Evolutionary conservation across 345 rosid species (phyloP), one percentile per base, ranked within the genome.

Genomic region (Corchorus olitorius): DNA sequence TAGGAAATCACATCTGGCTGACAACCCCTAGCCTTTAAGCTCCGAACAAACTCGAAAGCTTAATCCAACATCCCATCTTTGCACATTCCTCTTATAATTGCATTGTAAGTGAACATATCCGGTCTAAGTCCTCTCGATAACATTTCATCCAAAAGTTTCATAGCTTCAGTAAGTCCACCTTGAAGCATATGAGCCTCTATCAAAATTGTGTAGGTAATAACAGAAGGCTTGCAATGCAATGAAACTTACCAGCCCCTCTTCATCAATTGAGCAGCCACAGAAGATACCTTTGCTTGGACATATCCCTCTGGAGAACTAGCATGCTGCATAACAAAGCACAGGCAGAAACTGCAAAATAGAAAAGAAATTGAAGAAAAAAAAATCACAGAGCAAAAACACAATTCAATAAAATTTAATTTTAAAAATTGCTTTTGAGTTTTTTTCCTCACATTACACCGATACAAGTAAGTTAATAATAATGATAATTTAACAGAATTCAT

Each of bases 171-270:
- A 35, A 89, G 84, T 16, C 91, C 89, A 17, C 97, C 92, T 20
- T 85, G 87, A 2, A 82, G 81, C 69, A 87, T 81, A 33, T 87
- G 84, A 0, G 94, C 98, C 77, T 94, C 97, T 20, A 94, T 91
- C 88, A 94, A 81, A 73, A 90, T 93, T 2, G 97, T 94, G 84
- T 89, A 93, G 7, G 97, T 92, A 80, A 94, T 83, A 64, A 94
- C 95, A 27, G 27, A 94, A n/a, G n/a, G 98, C 71, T 80, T 70
- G 49, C 97, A 90, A 46, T 84, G n/a, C n/a, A n/a, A 46, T 1
- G 13, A 67, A 68, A 81, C 90, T 85, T 84, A 95, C 99, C 99
- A 96, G 81, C 99, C 99, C 80, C 99, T 91, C 88, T 96, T 96
- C 86, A 96, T 83, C 87, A 96, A 81, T 68, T 96, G 98, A 72